Base-by-base conservation (phyloP, 2,329 filamentous ascomycete species). In the Emmonsia crescens region DNA sequence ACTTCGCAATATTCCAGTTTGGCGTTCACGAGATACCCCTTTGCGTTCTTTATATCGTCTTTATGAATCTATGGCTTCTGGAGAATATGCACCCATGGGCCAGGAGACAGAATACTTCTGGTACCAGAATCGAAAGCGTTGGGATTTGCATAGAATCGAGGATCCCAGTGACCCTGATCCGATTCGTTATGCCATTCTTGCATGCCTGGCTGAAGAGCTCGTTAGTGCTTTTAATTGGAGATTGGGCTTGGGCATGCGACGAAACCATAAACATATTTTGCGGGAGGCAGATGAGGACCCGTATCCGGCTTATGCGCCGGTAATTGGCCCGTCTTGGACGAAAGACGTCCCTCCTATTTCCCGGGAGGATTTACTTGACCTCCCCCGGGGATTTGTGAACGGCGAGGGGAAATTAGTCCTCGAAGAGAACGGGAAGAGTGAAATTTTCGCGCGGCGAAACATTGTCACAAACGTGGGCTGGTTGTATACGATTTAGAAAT, bases 161-260 rank as follows among this genome's bases (percentile, higher is more conserved):
- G 70, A 72, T 44, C 70, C 70, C 1, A 46, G 51, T 12, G 70
- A 70, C 36, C 52, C 60, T 5, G 67, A 71, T 64, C 69, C 68
- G 12, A 61, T 71, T 29, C 67, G 69, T 21, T 71, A 71, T 60
- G 69, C 69, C 16, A 67, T 71, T 46, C 63, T 71, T 44, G 68
- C 69, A 14, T 67, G 65, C 61, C 61, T 71, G 27, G 61, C 64
- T 5, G 69, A 70, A 51, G 66, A 68, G 46, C 55, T 71, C 29
- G 67, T 65, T 12, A 57, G 65, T 16, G 68, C 68, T 12, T 69
- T 71, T 49, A 71, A 71, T 61, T 70, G 67, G 64, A 62, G 66
- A 19, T 61, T 71, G 31, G 60, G 66, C 59, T 61, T 67, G 33
- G 68, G 67, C 5, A 60, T 67, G 64, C 65, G 64, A 48, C 64